These are phyloP conservation scores for Rhizopus sp. DNA, from an alignment of 371 early-diverging fungal genomes.

Conservation along the genomic window DNA sequence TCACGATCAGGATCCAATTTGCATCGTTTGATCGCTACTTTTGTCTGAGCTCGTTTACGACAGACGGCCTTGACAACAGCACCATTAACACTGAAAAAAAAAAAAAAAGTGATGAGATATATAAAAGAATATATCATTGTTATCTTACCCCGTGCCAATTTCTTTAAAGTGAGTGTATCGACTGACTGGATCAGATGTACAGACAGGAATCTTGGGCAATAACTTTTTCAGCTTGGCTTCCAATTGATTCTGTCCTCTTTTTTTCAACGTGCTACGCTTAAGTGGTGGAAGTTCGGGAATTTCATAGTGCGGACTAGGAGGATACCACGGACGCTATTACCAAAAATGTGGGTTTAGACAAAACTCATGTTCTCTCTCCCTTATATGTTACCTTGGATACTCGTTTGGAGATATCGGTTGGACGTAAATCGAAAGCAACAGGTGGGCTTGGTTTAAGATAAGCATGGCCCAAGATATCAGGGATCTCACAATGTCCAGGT, in stretches of 20 bases:
- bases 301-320: slow-evolving; percentile 33
- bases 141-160: slow-evolving; percentile 47
- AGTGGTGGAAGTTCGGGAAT: slow-evolving; percentile 33
- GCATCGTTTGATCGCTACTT: slow-evolving; percentile 52
- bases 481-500: slow-evolving; percentile 52
- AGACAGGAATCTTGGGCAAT: slow-evolving; percentile 35
- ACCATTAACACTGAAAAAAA: slow-evolving; percentile 54
- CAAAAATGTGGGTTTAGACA: slow-evolving; percentile 9
- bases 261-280: neutral
- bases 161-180: slow-evolving; percentile 41
- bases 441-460: slow-evolving; percentile 47
- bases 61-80: slow-evolving; percentile 42
- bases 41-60: slow-evolving; percentile 32
- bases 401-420: slow-evolving; percentile 42
- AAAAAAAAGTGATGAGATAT: neutral
- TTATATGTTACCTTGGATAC: slow-evolving; percentile 36
- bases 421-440: slow-evolving; percentile 38
- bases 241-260: slow-evolving; percentile 10
- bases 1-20: slow-evolving; percentile 45
- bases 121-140: neutral
- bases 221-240: slow-evolving; percentile 32
- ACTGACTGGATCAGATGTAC: slow-evolving; percentile 36
- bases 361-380: slow-evolving; percentile 5
- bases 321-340: slow-evolving; percentile 39
- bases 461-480: slow-evolving; percentile 50